phyloP scores from a whole-genome alignment of 306 rosid species.

The Castanospermum australe region DNA sequence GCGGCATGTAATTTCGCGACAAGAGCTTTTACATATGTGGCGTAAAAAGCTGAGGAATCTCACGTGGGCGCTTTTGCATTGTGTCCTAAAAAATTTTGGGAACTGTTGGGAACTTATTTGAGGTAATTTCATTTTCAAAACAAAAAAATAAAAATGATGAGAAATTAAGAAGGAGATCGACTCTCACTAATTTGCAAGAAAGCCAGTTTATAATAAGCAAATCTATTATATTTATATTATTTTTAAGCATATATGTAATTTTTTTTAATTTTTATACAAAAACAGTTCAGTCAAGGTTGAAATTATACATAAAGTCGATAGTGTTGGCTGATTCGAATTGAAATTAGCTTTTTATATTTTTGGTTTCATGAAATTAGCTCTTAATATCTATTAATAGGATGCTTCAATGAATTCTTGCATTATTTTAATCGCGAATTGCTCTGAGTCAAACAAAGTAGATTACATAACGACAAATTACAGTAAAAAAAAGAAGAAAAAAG shows the following conservation, averaged over 20 bases:
- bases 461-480: conserved; percentile 36
- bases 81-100: background rate
- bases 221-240: background rate
- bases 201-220: background rate
- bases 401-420: background rate
- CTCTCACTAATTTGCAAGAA: background rate
- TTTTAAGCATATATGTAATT: no score
- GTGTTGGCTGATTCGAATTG: no score
- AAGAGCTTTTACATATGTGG: conserved; percentile 34
- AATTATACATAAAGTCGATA: no score
- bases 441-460: conserved; percentile 28
- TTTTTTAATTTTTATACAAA: no score
- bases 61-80: conserved; percentile 31
- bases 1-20: conserved; percentile 45
- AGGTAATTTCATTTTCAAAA: background rate
- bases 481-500: conserved; percentile 22
- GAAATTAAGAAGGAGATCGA: conserved; percentile 14
- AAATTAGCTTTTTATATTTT: no score
- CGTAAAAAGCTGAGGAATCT: conserved; percentile 43
- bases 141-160: background rate
- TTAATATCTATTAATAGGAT: background rate
- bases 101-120: background rate
- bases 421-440: conserved; percentile 16
- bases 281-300: no score
- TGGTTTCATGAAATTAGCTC: conserved; percentile 10